Conservation (phyloP, 176 grass and related monocot genomes). For the Aegilops sharonensis region DNA sequence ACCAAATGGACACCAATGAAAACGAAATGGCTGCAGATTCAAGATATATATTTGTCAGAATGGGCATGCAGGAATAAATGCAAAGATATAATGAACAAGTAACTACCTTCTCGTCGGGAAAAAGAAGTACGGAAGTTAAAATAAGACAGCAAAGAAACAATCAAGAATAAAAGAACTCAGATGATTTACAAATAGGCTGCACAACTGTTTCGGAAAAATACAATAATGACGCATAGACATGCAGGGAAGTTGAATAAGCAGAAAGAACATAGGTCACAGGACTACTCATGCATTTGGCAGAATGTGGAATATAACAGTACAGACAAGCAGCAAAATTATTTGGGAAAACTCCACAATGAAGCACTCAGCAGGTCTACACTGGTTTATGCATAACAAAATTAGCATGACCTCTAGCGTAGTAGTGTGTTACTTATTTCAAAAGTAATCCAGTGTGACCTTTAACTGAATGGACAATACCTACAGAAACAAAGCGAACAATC, state of each 20-base stretch:
- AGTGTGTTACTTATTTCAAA: not conserved
- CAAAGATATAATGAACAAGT: conserved; percentile 6
- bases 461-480: not conserved
- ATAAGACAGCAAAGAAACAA: conserved; percentile 28
- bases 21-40: conserved; percentile 63
- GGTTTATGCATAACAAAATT: conserved; percentile 3
- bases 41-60: conserved; percentile 29
- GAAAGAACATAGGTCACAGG: not conserved
- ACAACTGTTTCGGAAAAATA: conserved; percentile 27
- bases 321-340: not conserved
- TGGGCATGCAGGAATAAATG: conserved; percentile 14
- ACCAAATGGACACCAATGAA: conserved; percentile 88
- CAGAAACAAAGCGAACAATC: not conserved
- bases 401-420: not conserved
- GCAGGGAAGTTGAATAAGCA: not conserved
- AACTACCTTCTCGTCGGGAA: not conserved
- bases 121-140: not conserved
- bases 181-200: not conserved
- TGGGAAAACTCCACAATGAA: not conserved
- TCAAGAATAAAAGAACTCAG: not conserved
- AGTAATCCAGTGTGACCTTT: not conserved
- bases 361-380: not conserved
- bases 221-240: not conserved
- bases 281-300: conserved; percentile 1
- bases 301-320: not conserved